These are phyloP conservation scores for Scopulariopsis brevicaulis DNA, from an alignment of 2,329 filamentous ascomycete species.

Conservation along the genomic window DNA sequence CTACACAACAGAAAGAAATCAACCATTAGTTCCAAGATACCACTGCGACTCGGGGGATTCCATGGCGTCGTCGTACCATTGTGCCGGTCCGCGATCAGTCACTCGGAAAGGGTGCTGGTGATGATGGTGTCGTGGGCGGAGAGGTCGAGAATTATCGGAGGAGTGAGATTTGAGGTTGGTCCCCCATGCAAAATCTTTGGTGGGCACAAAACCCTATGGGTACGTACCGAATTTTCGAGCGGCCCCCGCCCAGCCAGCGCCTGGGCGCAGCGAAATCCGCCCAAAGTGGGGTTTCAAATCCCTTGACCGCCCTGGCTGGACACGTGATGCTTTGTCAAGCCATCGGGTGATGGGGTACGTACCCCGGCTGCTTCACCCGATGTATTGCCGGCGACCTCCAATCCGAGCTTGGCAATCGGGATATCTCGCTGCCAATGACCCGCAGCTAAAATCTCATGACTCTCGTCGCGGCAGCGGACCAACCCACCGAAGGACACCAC, in stretches of 20 bases:
- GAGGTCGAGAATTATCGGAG: constrained; percentile 1
- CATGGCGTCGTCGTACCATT: constrained; percentile 31
- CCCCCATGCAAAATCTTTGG: constrained; percentile 6
- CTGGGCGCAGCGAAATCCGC: background rate
- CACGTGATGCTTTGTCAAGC: constrained; percentile 5
- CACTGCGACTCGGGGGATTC: constrained; percentile 9
- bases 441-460: constrained; percentile 4
- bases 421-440: background rate
- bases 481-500: background rate
- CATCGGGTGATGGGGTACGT: background rate
- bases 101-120: constrained; percentile 11
- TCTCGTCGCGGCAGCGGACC: background rate
- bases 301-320: constrained; percentile 1
- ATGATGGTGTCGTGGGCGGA: constrained; percentile 3
- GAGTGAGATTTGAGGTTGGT: constrained; percentile 5
- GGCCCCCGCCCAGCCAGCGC: constrained; percentile 3
- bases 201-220: constrained; percentile 10
- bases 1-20: constrained; percentile 30
- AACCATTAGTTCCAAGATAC: constrained; percentile 18
- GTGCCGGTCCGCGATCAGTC: constrained; percentile 42
- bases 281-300: background rate
- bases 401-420: background rate
- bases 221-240: constrained; percentile 8
- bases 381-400: background rate
- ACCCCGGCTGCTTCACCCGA: background rate